Evolutionary conservation across 2,329 filamentous ascomycete genomes (phyloP).

Genomic region (Microdochium nivale): DNA sequence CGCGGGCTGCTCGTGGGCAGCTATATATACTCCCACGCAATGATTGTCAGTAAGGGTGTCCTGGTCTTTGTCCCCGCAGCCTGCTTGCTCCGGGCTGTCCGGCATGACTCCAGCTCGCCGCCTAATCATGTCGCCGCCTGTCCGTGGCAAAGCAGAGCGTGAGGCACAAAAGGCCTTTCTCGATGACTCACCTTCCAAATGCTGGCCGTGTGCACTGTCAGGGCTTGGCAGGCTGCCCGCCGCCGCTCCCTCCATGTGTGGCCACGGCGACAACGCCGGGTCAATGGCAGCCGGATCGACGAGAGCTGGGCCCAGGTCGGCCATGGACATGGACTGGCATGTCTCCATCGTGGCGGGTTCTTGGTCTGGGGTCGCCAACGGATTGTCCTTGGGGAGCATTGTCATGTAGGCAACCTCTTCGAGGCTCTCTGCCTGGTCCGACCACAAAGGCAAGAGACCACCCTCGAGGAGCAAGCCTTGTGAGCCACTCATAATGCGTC

Average conservation of each 20-base stretch:
- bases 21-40: neutral
- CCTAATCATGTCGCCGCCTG: neutral
- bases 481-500: neutral
- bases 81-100: neutral
- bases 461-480: neutral
- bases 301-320: neutral
- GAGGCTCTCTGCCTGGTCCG: neutral
- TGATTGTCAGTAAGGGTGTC: neutral
- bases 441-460: neutral
- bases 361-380: neutral
- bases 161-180: neutral
- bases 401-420: neutral
- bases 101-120: neutral
- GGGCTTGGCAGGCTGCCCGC: neutral
- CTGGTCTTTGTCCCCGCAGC: neutral
- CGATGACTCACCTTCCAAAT: neutral
- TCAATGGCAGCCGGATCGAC: neutral
- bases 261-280: neutral
- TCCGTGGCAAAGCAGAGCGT: neutral
- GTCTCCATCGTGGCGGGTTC: neutral
- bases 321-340: neutral
- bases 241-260: neutral
- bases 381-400: neutral
- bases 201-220: neutral
- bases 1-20: neutral